Evolutionary conservation across 2,329 filamentous ascomycete species (phyloP), one percentile per base, ranked within the genome.

Genomic region (Fusarium sp.): DNA sequence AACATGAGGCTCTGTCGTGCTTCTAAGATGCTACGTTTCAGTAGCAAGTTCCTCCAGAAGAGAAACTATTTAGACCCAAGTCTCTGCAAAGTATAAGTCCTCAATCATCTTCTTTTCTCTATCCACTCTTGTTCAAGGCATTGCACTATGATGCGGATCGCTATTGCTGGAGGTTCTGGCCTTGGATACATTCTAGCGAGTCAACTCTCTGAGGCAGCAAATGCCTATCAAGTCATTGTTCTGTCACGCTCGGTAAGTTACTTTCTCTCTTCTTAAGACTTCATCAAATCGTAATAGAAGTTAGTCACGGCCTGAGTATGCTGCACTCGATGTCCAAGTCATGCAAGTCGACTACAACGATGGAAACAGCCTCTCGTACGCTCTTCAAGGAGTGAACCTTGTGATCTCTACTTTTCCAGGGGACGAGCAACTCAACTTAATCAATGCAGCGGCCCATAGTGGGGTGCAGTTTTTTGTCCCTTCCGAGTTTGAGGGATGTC

Each of bases 401-500:
- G 85, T 92, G 67, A 90, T 93, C 53, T 93, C 90, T 2, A 93
- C 90, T 1, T 85, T 93, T 44, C 84, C 84, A 2, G 89, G 88
- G 5, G 77, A 76, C 15, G 80, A 87, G 28, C 90, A 93, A 72
- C 80, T 92, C 40, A 85, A 86, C 59, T 83, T 93, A 29, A 92
- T 93, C 73, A 86, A 90, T 66, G 90, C 90, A 2, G 89, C 90
- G 1, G 84, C 87, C 13, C 78, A 81, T 46, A 85, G 83, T 15
- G 81, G 85, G 15, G 90, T 93, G 2, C 82, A 84, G 13, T 83
- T 86, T 32, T 93, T 93, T 70, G 87, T 91, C 4, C 90, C 91
- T 1, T 89, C 90, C 7, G 90, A 92, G 68, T 93, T 92, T 67
- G 89, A 92, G 76, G 90, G 90, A 2, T 79, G 80, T 29, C 79